Conservation (phyloP, 441 rosid genomes). For the Pelargonium citronellum region DNA sequence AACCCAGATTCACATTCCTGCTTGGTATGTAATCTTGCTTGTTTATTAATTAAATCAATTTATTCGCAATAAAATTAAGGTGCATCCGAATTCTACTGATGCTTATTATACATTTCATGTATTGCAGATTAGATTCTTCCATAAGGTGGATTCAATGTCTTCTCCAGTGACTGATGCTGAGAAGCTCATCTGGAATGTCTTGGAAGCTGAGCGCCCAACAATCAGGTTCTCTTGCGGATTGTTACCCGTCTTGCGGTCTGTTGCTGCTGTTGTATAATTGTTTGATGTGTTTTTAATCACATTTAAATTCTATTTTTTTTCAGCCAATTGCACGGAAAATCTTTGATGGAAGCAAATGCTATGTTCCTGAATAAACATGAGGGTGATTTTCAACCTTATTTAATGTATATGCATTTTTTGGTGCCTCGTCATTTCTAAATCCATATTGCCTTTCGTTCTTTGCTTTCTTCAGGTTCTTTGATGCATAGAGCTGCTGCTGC, state of each 20-base stretch:
- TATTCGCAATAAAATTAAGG: neutral
- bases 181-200: constrained; percentile 81
- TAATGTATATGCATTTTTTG: neutral
- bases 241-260: neutral
- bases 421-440: neutral
- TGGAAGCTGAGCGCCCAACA: constrained; percentile 84
- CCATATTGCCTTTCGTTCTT: constrained; percentile 9
- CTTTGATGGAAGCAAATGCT: constrained; percentile 72
- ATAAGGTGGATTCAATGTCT: constrained; percentile 53
- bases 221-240: constrained; percentile 51
- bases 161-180: constrained; percentile 62
- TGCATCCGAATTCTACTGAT: neutral
- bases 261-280: neutral
- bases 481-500: constrained; percentile 96
- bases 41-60: neutral
- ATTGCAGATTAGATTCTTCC: constrained; percentile 82
- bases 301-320: constrained; percentile 10
- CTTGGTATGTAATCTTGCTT: constrained; percentile 51
- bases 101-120: constrained; percentile 22
- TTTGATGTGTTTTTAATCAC: constrained; percentile 14
- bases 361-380: constrained; percentile 63
- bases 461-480: constrained; percentile 61
- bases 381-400: constrained; percentile 41
- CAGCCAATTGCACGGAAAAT: constrained; percentile 80
- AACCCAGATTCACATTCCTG: constrained; percentile 87